These are phyloP conservation scores for Aspergillus proliferans DNA, from an alignment of 2,329 filamentous ascomycete genomes.

Conservation along the genomic window DNA sequence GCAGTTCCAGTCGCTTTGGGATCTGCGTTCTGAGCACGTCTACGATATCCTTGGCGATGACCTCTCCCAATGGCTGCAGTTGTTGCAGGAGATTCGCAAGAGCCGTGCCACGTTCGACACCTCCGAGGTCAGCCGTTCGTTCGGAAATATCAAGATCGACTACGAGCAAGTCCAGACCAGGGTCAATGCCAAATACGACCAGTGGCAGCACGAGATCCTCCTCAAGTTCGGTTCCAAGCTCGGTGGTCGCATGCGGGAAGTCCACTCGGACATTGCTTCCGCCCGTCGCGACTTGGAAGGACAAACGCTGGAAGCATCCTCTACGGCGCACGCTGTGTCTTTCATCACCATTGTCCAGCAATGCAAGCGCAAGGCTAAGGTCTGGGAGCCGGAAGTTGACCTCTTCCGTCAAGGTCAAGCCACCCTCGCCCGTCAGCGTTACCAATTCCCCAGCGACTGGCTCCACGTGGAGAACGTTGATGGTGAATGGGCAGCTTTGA, in stretches of 20 bases:
- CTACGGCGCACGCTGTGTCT: slow-evolving; percentile 91
- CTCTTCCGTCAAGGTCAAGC: slow-evolving; percentile 94
- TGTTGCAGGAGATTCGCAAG: slow-evolving; percentile 95
- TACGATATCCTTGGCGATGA: slow-evolving; percentile 89
- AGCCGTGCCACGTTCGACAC: slow-evolving; percentile 95
- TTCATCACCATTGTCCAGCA: slow-evolving; percentile 98
- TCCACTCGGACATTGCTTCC: slow-evolving; percentile 85
- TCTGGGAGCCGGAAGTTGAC: slow-evolving; percentile 93
- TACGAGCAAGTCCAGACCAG: slow-evolving; percentile 98
- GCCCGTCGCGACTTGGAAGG: slow-evolving; percentile 84
- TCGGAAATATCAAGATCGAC: slow-evolving; percentile 91
- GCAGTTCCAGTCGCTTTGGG: slow-evolving; percentile 97
- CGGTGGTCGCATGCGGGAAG: slow-evolving; percentile 82
- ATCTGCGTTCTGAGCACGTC: slow-evolving; percentile 90
- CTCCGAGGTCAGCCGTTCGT: slow-evolving; percentile 83
- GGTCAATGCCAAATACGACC: slow-evolving; percentile 98
- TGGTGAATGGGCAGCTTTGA: slow-evolving; percentile 88
- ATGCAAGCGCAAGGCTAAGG: slow-evolving; percentile 86
- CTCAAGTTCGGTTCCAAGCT: slow-evolving; percentile 87
- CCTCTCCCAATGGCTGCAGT: slow-evolving; percentile 84
- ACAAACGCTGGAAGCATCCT: slow-evolving; percentile 87
- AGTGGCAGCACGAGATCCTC: slow-evolving; percentile 97
- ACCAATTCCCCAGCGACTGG: slow-evolving; percentile 92
- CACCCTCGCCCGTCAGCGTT: slow-evolving; percentile 81
- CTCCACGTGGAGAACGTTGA: slow-evolving; percentile 93